phyloP scores from a whole-genome alignment of 2,329 filamentous ascomycete species.

The Aspergillus ibericus region DNA sequence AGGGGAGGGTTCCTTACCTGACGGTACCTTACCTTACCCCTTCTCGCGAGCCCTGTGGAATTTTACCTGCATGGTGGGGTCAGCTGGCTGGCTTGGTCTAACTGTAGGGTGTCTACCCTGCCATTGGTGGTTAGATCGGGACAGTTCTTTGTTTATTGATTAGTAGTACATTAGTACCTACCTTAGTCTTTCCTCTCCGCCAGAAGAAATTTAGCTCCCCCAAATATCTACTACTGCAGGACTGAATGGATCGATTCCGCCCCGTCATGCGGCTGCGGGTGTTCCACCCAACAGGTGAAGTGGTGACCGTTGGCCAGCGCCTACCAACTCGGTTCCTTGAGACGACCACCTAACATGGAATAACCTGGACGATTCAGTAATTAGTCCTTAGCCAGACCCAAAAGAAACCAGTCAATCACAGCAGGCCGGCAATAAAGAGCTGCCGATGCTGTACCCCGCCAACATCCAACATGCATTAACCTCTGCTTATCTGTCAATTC shows the following conservation, averaged over 20 bases:
- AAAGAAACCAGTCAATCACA: neutral
- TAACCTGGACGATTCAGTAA: no score
- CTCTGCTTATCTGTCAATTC: neutral
- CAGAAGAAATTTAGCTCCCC: neutral
- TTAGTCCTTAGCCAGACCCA: no score
- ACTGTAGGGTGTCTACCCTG: neutral
- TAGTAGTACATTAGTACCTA: no score
- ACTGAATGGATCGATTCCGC: neutral
- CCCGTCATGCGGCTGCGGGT: neutral
- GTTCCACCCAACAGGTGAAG: neutral
- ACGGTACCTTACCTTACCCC: neutral
- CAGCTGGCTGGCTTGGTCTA: neutral
- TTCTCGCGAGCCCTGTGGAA: neutral
- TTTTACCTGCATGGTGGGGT: neutral
- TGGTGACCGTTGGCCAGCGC: conserved; percentile 5
- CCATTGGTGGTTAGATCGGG: neutral
- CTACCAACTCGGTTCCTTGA: conserved; percentile 5
- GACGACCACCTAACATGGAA: neutral
- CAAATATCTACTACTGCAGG: neutral
- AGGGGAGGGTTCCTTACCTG: neutral
- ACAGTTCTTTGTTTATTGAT: neutral
- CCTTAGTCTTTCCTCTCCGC: no score
- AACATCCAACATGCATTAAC: conserved; percentile 5
- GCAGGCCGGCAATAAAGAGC: neutral
- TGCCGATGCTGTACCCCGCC: conserved; percentile 3